Percentiles rank a stretch among this genome's conserved stretches.
Evolutionary conservation across 345 rosid species (phyloP).

Genomic region (Psidium guajava): DNA sequence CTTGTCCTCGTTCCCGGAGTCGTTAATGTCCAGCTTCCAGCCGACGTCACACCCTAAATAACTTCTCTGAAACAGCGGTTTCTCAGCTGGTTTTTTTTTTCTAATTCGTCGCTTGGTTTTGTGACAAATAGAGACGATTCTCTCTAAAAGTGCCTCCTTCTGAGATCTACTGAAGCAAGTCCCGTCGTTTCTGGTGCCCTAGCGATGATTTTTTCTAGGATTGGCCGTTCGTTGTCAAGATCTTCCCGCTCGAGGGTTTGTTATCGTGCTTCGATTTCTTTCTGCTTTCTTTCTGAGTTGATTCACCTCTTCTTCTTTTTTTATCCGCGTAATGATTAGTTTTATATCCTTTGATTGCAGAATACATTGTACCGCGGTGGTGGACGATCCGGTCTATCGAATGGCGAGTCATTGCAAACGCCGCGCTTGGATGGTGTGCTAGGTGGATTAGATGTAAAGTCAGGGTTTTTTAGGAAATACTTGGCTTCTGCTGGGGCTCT

Average conservation of each 20-base stretch:
- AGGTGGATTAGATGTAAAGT: slow-evolving; percentile 17
- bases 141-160: neutral
- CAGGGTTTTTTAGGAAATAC: slow-evolving; percentile 49
- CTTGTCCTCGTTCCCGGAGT: neutral
- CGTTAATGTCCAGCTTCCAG: neutral
- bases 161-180: neutral
- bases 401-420: slow-evolving; percentile 2
- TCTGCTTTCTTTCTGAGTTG: neutral
- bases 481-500: slow-evolving; percentile 36
- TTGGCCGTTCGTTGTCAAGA: slow-evolving; percentile 35
- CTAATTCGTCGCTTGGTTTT: neutral
- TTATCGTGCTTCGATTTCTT: neutral
- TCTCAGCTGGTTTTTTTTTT: neutral
- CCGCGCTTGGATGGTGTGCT: slow-evolving; percentile 6
- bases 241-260: slow-evolving; percentile 44
- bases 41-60: neutral
- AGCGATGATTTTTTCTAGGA: slow-evolving; percentile 54
- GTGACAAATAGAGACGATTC: neutral
- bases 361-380: slow-evolving; percentile 13
- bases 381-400: slow-evolving; percentile 23
- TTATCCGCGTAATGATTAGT: neutral
- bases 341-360: slow-evolving; percentile 4
- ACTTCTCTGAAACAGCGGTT: neutral
- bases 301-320: neutral
- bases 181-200: neutral